These are phyloP conservation scores for Xerocomellus dryophilus DNA, from an alignment of 768 basidiomycete genomes.

Conservation along the genomic window DNA sequence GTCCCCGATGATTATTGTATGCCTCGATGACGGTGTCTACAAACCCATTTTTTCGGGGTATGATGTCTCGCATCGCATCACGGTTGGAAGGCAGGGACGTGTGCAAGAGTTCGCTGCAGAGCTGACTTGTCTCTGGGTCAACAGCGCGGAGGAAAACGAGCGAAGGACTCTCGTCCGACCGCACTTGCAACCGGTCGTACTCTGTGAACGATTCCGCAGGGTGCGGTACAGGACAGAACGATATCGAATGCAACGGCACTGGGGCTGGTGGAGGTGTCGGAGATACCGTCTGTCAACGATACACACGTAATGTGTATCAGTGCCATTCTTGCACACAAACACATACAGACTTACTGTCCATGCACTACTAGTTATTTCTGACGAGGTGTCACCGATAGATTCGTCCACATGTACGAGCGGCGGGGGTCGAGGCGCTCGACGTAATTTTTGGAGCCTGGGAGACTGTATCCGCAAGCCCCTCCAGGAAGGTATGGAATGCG, in stretches of 20 bases:
- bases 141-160: conserved; percentile 22
- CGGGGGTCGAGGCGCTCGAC: background rate
- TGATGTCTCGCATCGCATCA: conserved; percentile 27
- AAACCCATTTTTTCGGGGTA: conserved; percentile 34
- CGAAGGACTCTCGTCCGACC: conserved; percentile 19
- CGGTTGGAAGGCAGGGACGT: conserved; percentile 24
- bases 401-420: background rate
- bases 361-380: conserved; percentile 1
- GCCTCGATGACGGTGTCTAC: conserved; percentile 35
- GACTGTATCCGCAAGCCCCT: background rate
- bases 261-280: background rate
- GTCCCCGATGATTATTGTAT: conserved; percentile 35
- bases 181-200: conserved; percentile 26
- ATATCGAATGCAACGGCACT: conserved; percentile 8
- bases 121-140: conserved; percentile 20
- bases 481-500: conserved; percentile 3
- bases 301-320: background rate
- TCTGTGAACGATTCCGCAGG: conserved; percentile 31
- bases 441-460: conserved; percentile 20
- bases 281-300: conserved; percentile 8
- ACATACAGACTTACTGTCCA: conserved; percentile 18
- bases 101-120: conserved; percentile 28
- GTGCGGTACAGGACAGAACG: conserved; percentile 24
- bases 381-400: background rate
- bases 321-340: background rate